Evolutionary conservation across 1,284 basidiomycete species (phyloP), one percentile per base, ranked within the genome.

Genomic region (Stygiomarasmius scandens): DNA sequence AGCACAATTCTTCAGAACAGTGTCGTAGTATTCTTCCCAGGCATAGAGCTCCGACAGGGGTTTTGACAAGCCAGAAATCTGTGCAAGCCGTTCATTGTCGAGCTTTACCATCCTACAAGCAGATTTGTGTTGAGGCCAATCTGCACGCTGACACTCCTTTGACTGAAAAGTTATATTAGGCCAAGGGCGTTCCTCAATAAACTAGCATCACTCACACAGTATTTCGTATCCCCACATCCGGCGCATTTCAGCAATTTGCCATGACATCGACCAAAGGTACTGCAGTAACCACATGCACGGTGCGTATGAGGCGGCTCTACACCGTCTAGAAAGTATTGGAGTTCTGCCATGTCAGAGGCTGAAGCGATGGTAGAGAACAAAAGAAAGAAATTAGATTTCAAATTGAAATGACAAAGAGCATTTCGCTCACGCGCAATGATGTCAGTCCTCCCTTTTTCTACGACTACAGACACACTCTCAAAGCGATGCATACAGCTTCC

Each of bases 11-110:
- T 59, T 59, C 12, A 63, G 52, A 2, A 52, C 52, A 0, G 60
- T 38, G 16, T 63, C 55, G 58, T 61, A 61, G 44, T 61, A 61
- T n/a, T 44, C 22, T 14, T 53, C 20, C 62, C 62, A 63, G 1
- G 48, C 55, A 10, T 19, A 12, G 10, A 61, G 1, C 11, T 59
- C 62, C 1, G 27, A 27, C 8, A 52, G 14, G 10, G 57, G 54
- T 10, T 24, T 44, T 1, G 34, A 11, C 1, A 63, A 48, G 1
- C 62, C 62, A 6, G 58, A 36, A 8, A 20, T 23, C 11, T 32
- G 8, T 10, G 45, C 45, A 9, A 59, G 9, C 1, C 12, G 6
- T 0, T 38, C n/a, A 4, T 58, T 55, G 10, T 58, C 47, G n/a
- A 3, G 16, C 19, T 56, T 53, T n/a, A 9, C 2, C 11, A 1